These are phyloP conservation scores for Didymella lethalis DNA, from an alignment of 2,329 filamentous ascomycete species.

Conservation along the genomic window DNA sequence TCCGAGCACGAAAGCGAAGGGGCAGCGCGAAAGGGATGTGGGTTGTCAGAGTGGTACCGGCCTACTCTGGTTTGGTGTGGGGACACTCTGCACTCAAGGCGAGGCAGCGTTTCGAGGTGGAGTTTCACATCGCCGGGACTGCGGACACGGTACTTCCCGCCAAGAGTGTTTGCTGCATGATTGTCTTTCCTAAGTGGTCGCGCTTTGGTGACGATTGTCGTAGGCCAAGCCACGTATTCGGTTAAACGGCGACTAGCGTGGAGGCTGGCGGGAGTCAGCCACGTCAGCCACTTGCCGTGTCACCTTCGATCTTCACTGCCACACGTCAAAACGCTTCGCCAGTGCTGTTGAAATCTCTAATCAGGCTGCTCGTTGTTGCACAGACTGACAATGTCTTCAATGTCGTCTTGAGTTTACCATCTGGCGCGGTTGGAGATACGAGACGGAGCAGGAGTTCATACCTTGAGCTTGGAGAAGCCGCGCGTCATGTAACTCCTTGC, in stretches of 20 bases:
- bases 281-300: constrained; percentile 10
- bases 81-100: constrained; percentile 6
- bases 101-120: constrained; percentile 4
- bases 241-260: constrained; percentile 13
- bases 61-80: constrained; percentile 14
- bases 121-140: constrained; percentile 10
- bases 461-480: background rate
- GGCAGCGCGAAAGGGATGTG: background rate
- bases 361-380: background rate
- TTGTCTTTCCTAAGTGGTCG: constrained; percentile 12
- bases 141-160: constrained; percentile 10
- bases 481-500: constrained; percentile 11
- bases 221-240: constrained; percentile 14
- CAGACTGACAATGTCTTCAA: background rate
- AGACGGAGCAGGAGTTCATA: background rate
- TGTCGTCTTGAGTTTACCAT: background rate
- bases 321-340: constrained; percentile 1
- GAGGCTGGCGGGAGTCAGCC: constrained; percentile 1
- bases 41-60: constrained; percentile 2
- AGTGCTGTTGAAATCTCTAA: constrained; percentile 2
- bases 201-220: constrained; percentile 8
- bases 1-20: background rate
- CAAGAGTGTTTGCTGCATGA: constrained; percentile 7
- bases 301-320: constrained; percentile 6
- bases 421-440: background rate